Conservation (phyloP, 2,329 filamentous ascomycete genomes). For the Penicillium hesseltinei region DNA sequence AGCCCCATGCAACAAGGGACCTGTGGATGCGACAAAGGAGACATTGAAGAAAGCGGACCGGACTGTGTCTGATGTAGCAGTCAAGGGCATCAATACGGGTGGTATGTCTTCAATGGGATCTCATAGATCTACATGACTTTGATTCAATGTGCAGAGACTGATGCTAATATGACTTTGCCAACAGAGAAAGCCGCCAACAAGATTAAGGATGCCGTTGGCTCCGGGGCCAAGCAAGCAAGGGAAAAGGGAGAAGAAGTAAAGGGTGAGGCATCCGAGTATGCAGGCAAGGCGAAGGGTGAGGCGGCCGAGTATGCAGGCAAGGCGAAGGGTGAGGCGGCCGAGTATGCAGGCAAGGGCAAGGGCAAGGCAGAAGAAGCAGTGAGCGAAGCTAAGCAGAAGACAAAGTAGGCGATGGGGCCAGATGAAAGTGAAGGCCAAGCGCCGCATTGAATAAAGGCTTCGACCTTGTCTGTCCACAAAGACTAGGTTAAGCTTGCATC, state of each 20-base stretch:
- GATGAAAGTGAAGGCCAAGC: constrained; percentile 26
- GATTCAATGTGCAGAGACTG: not conserved
- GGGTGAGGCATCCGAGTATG: constrained; percentile 29
- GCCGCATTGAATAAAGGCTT: not conserved
- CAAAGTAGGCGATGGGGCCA: constrained; percentile 28
- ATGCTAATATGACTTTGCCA: constrained; percentile 4
- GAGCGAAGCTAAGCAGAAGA: constrained; percentile 29
- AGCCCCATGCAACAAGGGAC: constrained; percentile 48
- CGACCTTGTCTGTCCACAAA: not conserved
- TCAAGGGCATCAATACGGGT: constrained; percentile 63
- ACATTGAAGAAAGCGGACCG: constrained; percentile 58
- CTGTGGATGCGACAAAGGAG: constrained; percentile 57
- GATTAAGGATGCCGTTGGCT: constrained; percentile 42
- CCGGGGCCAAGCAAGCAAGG: constrained; percentile 49
- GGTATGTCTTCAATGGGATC: constrained; percentile 46
- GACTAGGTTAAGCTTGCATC: not conserved
- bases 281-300: constrained; percentile 33
- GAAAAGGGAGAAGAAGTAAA: constrained; percentile 39
- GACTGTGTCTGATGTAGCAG: constrained; percentile 54
- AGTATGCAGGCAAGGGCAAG: constrained; percentile 33
- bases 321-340: constrained; percentile 35
- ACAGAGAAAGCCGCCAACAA: constrained; percentile 53
- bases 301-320: constrained; percentile 36
- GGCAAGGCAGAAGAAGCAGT: constrained; percentile 34
- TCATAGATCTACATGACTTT: not conserved